Conservation (phyloP, 352 stramenopile genomes). For the Phytophthora meadii region DNA sequence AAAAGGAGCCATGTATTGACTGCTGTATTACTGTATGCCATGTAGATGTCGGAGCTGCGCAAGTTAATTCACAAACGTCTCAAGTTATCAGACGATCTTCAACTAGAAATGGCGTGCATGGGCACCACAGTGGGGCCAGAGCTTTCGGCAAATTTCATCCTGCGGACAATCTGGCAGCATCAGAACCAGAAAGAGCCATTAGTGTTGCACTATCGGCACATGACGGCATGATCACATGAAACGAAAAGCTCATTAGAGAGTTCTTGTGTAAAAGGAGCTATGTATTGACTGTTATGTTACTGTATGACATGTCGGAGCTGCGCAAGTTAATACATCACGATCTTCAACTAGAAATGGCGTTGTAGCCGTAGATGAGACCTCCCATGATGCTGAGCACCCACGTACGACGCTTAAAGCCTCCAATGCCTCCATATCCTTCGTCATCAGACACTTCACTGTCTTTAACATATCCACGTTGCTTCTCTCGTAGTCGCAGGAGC, state of each 20-base stretch:
- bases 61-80: constrained; percentile 54
- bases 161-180: constrained; percentile 71
- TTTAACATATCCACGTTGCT: constrained; percentile 22
- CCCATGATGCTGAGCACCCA: constrained; percentile 85
- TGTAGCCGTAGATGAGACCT: constrained; percentile 90
- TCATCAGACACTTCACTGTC: constrained; percentile 2
- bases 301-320: no score
- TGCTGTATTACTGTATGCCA: background rate
- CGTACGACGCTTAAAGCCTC: constrained; percentile 50
- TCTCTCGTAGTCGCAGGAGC: constrained; percentile 61
- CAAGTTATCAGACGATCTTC: constrained; percentile 32
- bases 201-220: constrained; percentile 58
- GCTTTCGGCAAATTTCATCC: constrained; percentile 70
- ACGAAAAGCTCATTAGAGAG: background rate
- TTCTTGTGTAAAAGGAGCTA: no score
- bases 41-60: constrained; percentile 65
- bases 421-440: constrained; percentile 16
- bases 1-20: background rate
- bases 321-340: no score
- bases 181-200: constrained; percentile 54
- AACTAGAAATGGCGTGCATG: constrained; percentile 69
- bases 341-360: constrained; percentile 44
- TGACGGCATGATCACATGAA: constrained; percentile 19
- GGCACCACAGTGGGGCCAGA: constrained; percentile 64
- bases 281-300: no score